Conservation (phyloP, 331 rosid genomes). For the Acacia pycnantha region DNA sequence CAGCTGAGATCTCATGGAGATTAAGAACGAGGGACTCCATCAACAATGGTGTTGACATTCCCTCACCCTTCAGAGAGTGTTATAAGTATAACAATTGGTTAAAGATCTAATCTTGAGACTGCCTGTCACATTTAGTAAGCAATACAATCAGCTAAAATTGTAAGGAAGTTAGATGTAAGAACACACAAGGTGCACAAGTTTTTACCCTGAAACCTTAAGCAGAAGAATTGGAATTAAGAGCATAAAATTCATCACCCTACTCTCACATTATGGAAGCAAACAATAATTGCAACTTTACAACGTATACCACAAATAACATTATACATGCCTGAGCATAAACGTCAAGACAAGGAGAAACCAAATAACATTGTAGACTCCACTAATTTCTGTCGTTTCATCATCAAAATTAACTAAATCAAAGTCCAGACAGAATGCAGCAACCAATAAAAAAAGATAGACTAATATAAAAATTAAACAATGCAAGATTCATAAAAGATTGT, state of each 20-base stretch:
- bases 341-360: constrained; percentile 3
- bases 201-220: neutral
- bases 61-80: neutral
- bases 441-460: neutral
- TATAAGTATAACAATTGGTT: neutral
- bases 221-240: neutral
- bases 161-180: neutral
- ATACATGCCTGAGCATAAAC: neutral
- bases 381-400: neutral
- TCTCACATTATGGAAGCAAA: neutral
- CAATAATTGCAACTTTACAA: neutral
- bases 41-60: constrained; percentile 44
- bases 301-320: neutral
- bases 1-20: constrained; percentile 84
- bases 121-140: constrained; percentile 15
- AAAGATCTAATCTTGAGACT: neutral
- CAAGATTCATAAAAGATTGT: neutral
- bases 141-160: neutral
- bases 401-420: neutral
- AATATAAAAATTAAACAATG: neutral
- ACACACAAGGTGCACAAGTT: constrained; percentile 2
- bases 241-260: neutral
- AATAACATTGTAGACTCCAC: neutral
- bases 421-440: neutral
- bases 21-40: constrained; percentile 65